Evolutionary conservation across 2,329 filamentous ascomycete species (phyloP), one percentile per base, ranked within the genome.

Genomic region (Cyanodermella asteris): DNA sequence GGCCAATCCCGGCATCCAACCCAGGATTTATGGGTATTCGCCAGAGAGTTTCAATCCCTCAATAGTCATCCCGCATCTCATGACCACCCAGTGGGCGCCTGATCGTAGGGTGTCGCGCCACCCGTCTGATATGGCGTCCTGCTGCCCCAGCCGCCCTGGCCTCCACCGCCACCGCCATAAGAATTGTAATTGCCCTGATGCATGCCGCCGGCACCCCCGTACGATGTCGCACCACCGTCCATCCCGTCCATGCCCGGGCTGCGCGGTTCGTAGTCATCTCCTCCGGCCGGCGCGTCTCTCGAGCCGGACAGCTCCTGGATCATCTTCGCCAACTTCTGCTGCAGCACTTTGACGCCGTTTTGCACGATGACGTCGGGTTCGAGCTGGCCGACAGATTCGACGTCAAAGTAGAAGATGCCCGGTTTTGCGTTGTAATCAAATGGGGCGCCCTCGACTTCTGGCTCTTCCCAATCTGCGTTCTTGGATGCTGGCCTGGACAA

Each of bases 371-470:
- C 64, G 42, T 97, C 84, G 0, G 87, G 84, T 16, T 87, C 77
- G 31, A 94, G 66, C 38, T 72, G 77, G 18, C 87, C 87, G 18
- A 76, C 72, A 23, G 75, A 73, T 49, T 97, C 87, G 23, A 97
- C 73, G 42, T 93, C 81, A 42, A 84, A 75, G 57, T 93, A 97
- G 58, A 93, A 97, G 36, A 66, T 67, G 32, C 59, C 61, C 5
- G 87, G 84, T 13, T 73, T 64, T 7, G 81, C 84, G 39, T 91
- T 73, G 49, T 78, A 94, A 52, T 94, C 72, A 49, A 94, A 94
- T 1, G 71, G 64, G 39, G 90, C 77, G 37, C 80, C 80, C 35
- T 87, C 75, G 36, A 75, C 67, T 0, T 70, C 63, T 6, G 75
- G 70, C 25, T 81, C 73, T 45, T 90, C 80, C 61, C 73, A 77